Percentiles rank a stretch among this genome's conserved stretches.
phyloP scores from a whole-genome alignment of 176 grass and related monocot species.

The Juncus inflexus region DNA sequence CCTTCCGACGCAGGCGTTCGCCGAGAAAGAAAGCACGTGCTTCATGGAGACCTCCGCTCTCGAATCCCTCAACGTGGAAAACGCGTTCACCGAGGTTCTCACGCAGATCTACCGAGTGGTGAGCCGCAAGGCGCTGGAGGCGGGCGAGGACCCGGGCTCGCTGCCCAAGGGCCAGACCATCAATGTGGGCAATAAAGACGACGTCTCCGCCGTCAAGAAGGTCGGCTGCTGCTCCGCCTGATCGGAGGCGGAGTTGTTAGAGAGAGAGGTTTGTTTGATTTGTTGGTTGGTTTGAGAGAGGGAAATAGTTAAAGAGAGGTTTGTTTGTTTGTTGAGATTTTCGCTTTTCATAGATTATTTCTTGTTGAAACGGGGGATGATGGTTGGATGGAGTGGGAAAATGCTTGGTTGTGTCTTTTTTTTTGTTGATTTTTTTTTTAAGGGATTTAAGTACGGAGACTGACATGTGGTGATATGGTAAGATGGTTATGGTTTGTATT shows the following conservation, averaged over 20 bases:
- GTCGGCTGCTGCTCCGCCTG: conserved; percentile 28
- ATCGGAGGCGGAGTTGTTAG: background rate
- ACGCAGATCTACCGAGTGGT: conserved; percentile 31
- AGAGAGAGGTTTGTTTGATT: background rate
- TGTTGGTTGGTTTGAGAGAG: conserved; percentile 6
- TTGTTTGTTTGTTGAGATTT: background rate
- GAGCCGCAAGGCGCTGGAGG: conserved; percentile 29
- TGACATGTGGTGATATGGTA: conserved; percentile 21
- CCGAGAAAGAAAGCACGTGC: conserved; percentile 28
- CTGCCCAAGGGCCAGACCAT: conserved; percentile 29
- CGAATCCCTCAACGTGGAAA: conserved; percentile 29
- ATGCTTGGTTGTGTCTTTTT: background rate
- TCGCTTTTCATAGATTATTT: too few relatives aligned
- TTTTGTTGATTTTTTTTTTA: too few relatives aligned
- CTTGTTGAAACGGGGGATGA: background rate
- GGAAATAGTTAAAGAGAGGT: conserved; percentile 8
- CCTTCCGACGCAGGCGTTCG: background rate
- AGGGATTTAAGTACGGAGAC: conserved; percentile 11
- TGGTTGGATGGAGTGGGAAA: conserved; percentile 12
- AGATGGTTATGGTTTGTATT: conserved; percentile 23
- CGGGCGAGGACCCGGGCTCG: conserved; percentile 24
- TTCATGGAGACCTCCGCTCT: conserved; percentile 39
- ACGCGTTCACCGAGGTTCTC: conserved; percentile 33
- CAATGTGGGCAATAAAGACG: conserved; percentile 32
- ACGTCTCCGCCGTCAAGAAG: conserved; percentile 31